Conservation (phyloP, 2,329 filamentous ascomycete species). For the Emydomyces testavorans region DNA sequence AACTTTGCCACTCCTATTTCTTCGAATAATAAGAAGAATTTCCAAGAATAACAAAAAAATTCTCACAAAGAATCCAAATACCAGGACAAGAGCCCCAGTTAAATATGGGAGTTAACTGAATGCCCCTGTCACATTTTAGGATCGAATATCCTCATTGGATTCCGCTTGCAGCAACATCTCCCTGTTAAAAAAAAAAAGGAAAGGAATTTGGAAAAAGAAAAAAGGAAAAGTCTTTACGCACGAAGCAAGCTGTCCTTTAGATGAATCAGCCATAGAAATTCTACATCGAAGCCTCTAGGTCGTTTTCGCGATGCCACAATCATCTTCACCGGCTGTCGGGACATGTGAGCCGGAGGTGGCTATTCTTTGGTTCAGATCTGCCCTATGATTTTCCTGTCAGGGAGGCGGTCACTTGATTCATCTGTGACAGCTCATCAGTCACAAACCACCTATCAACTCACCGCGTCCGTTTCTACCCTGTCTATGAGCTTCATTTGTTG, state of each 20-base stretch:
- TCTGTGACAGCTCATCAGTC: conserved; percentile 12
- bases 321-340: conserved; percentile 9
- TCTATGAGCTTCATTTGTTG: neutral
- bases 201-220: neutral
- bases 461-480: neutral
- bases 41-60: no score
- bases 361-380: conserved; percentile 7
- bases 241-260: no score
- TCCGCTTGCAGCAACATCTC: neutral
- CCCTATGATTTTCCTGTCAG: conserved; percentile 11
- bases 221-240: no score
- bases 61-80: neutral
- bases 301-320: neutral
- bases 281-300: neutral
- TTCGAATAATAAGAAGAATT: no score
- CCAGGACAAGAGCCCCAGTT: neutral
- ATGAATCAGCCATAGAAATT: no score
- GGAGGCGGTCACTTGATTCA: conserved; percentile 11
- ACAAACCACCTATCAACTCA: neutral
- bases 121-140: no score
- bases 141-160: neutral
- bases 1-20: neutral
- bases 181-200: neutral
- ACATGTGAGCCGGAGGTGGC: conserved; percentile 7
- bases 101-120: neutral